Conservation (phyloP, 352 stramenopile genomes). For the Blastocystis sp. region DNA sequence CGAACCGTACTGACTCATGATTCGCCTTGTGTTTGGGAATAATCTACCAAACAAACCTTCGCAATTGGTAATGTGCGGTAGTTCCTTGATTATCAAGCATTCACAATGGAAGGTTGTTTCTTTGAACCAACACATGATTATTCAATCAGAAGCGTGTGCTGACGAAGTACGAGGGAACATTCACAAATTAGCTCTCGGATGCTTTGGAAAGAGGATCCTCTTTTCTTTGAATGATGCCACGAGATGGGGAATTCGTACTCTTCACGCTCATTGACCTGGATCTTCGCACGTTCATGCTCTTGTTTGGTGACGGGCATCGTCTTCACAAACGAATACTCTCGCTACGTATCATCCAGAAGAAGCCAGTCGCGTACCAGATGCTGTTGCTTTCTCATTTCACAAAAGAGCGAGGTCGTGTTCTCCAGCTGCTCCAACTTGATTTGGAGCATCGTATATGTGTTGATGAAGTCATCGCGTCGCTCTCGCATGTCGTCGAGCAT, state of each 20-base stretch:
- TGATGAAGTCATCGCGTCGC: background rate
- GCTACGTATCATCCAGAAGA: background rate
- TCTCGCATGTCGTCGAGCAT: background rate
- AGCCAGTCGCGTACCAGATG: background rate
- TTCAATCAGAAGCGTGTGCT: background rate
- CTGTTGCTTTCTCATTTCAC: background rate
- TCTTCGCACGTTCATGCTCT: background rate
- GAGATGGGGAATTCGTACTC: too few species aligned
- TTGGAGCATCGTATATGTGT: background rate
- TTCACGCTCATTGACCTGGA: too few species aligned
- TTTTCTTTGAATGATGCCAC: background rate
- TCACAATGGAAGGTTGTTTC: background rate
- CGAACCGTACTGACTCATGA: conserved; percentile 53
- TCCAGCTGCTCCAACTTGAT: background rate
- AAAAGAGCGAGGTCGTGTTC: background rate
- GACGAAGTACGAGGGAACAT: background rate
- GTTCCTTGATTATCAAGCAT: conserved; percentile 25
- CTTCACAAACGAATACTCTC: background rate
- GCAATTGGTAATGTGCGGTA: background rate
- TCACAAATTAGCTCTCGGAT: background rate
- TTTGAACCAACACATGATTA: background rate
- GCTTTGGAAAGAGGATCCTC: background rate
- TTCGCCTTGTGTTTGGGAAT: background rate
- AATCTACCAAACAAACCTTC: background rate
- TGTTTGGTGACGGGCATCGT: conserved; percentile 24